phyloP scores from a whole-genome alignment of 352 stramenopile genomes.

The Globisporangium spinosum region DNA sequence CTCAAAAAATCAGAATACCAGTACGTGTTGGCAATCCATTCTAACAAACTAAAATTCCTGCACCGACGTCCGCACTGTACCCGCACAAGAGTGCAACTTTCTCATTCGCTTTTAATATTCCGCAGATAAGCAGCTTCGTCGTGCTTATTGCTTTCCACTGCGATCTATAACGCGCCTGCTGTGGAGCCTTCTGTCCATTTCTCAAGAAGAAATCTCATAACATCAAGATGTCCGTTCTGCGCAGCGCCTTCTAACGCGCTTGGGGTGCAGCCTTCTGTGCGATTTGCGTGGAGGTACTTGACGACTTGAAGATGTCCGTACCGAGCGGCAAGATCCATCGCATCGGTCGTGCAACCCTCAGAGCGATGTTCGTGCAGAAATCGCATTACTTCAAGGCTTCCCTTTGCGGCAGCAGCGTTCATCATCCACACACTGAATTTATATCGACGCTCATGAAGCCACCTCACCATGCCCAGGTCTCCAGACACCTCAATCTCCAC shows the following conservation, averaged over 20 bases:
- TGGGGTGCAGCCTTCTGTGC: conserved; percentile 2
- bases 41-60: too few species aligned
- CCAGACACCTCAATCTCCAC: conserved; percentile 3
- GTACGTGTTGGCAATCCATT: too few species aligned
- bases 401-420: conserved; percentile 10
- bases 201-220: background rate
- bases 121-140: background rate
- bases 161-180: background rate
- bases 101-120: background rate
- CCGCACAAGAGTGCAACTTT: too few species aligned
- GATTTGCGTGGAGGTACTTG: conserved; percentile 6
- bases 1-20: too few species aligned
- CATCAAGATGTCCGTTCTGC: background rate
- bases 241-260: conserved; percentile 1
- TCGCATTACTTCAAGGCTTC: background rate
- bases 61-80: too few species aligned
- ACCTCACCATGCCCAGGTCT: conserved; percentile 2
- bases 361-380: background rate
- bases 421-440: conserved; percentile 8
- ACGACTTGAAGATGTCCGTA: conserved; percentile 7
- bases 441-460: conserved; percentile 7
- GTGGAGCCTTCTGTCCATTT: background rate
- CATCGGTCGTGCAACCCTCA: conserved; percentile 3
- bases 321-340: conserved; percentile 8
- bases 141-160: background rate